These are phyloP conservation scores for Avicennia marina DNA, from an alignment of 257 asterid species.

Conservation along the genomic window DNA sequence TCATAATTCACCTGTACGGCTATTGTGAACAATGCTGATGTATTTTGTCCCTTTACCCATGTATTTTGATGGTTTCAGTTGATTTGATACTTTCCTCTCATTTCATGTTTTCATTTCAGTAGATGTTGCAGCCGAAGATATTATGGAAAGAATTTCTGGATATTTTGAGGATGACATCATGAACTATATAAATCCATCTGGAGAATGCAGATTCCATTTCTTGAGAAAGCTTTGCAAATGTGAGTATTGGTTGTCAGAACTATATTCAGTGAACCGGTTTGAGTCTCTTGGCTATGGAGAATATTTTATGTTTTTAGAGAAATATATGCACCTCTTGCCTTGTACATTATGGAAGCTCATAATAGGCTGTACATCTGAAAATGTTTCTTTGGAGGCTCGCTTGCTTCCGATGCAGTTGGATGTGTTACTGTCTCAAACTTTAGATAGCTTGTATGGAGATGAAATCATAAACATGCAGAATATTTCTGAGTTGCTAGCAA, in stretches of 20 bases:
- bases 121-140: constrained; percentile 62
- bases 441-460: constrained; percentile 39
- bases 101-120: constrained; percentile 15
- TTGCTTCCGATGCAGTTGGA: constrained; percentile 69
- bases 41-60: too few relatives aligned
- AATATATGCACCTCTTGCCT: constrained; percentile 51
- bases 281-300: constrained; percentile 82
- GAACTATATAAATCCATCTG: constrained; percentile 22
- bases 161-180: constrained; percentile 49
- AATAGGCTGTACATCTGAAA: constrained; percentile 33
- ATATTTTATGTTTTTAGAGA: constrained; percentile 61
- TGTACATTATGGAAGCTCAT: constrained; percentile 43
- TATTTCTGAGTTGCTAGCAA: constrained; percentile 54
- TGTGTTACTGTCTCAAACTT: constrained; percentile 67
- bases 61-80: too few relatives aligned
- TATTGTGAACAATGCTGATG: too few relatives aligned
- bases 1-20: too few relatives aligned
- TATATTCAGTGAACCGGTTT: constrained; percentile 47
- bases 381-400: constrained; percentile 54
- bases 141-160: constrained; percentile 47
- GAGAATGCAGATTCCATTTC: constrained; percentile 36
- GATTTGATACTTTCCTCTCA: too few relatives aligned
- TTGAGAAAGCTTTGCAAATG: constrained; percentile 63
- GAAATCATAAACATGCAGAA: constrained; percentile 35
- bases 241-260: constrained; percentile 62